phyloP scores from a whole-genome alignment of 208 protist species.

The Acanthamoeba healyi region DNA sequence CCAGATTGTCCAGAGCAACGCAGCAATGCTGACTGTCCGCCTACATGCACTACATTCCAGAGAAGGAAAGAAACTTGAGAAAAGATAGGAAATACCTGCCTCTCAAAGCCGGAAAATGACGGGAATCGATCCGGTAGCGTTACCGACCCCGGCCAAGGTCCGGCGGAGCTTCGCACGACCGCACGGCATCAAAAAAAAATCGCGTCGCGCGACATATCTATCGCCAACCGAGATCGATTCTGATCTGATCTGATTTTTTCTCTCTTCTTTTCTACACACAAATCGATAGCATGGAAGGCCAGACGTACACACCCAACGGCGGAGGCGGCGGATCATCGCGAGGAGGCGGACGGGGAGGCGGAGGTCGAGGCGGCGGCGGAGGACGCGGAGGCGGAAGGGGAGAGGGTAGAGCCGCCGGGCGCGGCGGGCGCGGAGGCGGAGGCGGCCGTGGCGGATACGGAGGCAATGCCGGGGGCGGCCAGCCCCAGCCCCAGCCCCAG shows the following conservation, averaged over 20 bases:
- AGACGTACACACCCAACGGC: background rate
- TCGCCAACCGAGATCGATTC: too few species aligned
- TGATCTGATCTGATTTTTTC: too few species aligned
- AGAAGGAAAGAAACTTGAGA: background rate
- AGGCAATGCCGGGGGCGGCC: background rate
- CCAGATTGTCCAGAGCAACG: too few species aligned
- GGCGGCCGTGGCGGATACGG: background rate
- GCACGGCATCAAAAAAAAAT: too few species aligned
- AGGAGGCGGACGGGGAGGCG: background rate
- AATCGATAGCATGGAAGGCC: background rate
- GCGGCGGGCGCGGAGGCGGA: background rate
- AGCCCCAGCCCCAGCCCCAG: too few species aligned
- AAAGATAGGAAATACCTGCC: too few species aligned
- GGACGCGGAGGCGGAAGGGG: background rate
- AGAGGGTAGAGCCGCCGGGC: background rate
- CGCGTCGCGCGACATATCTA: background rate
- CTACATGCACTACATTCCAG: too few species aligned
- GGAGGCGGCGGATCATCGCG: background rate
- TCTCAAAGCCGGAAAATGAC: background rate
- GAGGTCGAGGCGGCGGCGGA: background rate
- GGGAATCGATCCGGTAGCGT: background rate
- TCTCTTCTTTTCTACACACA: background rate
- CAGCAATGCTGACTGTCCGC: background rate
- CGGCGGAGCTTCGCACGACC: background rate
- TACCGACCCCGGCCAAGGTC: background rate